Evolutionary conservation across 2,329 filamentous ascomycete species (phyloP), one percentile per base, ranked within the genome.

Genomic region (Nemania abortiva): DNA sequence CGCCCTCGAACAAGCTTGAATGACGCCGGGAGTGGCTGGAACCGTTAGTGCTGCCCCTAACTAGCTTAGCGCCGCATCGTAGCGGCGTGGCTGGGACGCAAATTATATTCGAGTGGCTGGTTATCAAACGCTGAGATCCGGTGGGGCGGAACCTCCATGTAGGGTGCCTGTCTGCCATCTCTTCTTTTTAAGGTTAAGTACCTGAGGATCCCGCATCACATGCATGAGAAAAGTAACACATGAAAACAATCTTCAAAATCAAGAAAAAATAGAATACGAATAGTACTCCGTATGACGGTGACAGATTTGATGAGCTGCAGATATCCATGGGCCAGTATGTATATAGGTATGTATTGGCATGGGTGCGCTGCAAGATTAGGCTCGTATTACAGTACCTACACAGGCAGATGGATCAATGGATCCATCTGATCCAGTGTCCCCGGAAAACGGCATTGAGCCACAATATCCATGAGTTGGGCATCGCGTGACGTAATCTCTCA

Each of bases 61-160:
- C 5, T 13, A 13, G 55, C 10, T 60, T 70, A 62, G 64, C 47
- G 64, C 39, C 2, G 7, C 27, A 7, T 39, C 18, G 18, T 54
- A 20, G 15, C 9, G 18, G 54, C 57, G 63, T 50, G 58, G 63
- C 45, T 58, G 59, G 65, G 53, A 39, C 49, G 42, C 29, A 18
- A 42, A 42, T 47, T 47, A n/a, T 65, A 62, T 65, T 69, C 18
- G 15, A 54, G 55, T 67, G 67, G 67, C 67, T 69, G 65, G 67
- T 67, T 22, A 47, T 47, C 42, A 47, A 47, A 47, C 42, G 9
- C 6, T 52, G 64, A 39, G 37, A 63, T 20, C 37, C 54, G 13
- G 59, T 59, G 34, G 59, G 47, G 45, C 34, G 45, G 58, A 42
- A 58, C 27, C 50, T 66, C 47, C 47, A 18, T 18, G 11, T 42